phyloP scores from a whole-genome alignment of 257 asterid species.

The Voacanga thouarsii region DNA sequence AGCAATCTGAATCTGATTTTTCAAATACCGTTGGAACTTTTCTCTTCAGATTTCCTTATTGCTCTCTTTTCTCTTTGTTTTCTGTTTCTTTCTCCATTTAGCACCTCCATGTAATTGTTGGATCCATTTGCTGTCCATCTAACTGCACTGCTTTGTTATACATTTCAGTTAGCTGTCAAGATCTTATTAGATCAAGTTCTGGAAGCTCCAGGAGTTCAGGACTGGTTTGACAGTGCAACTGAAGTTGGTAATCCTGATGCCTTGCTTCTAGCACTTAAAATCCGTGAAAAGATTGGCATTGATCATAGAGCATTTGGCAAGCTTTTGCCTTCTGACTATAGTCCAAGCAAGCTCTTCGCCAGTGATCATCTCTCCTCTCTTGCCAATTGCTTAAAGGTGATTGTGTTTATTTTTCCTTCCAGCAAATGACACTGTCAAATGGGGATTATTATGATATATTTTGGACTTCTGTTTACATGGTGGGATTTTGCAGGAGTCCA shows the following conservation, averaged over 20 bases:
- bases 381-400: constrained; percentile 83
- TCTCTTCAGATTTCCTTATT: constrained; percentile 10
- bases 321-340: constrained; percentile 74
- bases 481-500: constrained; percentile 67
- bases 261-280: constrained; percentile 70
- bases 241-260: constrained; percentile 92
- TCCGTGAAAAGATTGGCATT: constrained; percentile 51
- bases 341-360: constrained; percentile 56
- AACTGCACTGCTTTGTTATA: constrained; percentile 16
- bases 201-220: constrained; percentile 80
- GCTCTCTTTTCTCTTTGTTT: not conserved
- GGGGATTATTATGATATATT: not conserved
- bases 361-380: constrained; percentile 54
- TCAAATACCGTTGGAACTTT: not conserved
- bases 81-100: not conserved
- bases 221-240: constrained; percentile 77
- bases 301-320: constrained; percentile 52
- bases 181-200: constrained; percentile 59
- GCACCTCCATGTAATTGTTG: not conserved
- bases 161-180: constrained; percentile 62
- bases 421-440: not conserved
- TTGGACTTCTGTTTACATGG: not conserved
- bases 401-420: constrained; percentile 14
- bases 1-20: not conserved
- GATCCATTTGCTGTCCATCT: constrained; percentile 19